Evolutionary conservation across 176 grass and related monocot species (phyloP).

Genomic region (Cenchrus fungigraminus): DNA sequence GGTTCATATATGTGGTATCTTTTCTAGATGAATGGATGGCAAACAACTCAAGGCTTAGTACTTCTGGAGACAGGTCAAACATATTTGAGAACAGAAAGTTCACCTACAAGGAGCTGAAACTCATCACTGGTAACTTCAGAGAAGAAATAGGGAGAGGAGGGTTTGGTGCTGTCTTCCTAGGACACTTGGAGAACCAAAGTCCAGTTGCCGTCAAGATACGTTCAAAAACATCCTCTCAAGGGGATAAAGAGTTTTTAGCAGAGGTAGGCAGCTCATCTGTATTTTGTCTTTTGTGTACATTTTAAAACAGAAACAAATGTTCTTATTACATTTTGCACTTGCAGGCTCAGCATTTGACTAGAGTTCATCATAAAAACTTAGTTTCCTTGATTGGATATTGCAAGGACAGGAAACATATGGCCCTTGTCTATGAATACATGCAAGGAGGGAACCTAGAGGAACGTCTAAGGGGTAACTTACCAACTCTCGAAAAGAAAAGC

Average conservation of each 20-base stretch:
- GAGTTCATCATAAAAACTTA: constrained; percentile 75
- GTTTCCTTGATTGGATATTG: constrained; percentile 79
- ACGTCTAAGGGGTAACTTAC: constrained; percentile 41
- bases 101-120: constrained; percentile 68
- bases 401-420: constrained; percentile 59
- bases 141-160: constrained; percentile 71
- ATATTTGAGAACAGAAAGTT: constrained; percentile 55
- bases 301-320: not conserved
- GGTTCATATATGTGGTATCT: not conserved
- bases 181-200: constrained; percentile 58
- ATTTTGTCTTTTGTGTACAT: constrained; percentile 1
- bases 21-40: constrained; percentile 30
- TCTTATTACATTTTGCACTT: constrained; percentile 2
- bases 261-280: constrained; percentile 53
- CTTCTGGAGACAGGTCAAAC: not conserved
- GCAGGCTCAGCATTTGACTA: constrained; percentile 62
- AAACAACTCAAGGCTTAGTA: constrained; percentile 20
- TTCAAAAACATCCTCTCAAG: constrained; percentile 54
- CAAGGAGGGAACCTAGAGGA: constrained; percentile 45
- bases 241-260: constrained; percentile 60
- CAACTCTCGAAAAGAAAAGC: not conserved
- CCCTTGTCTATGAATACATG: constrained; percentile 69
- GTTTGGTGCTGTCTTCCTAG: constrained; percentile 72
- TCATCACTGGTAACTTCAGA: constrained; percentile 65
- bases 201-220: constrained; percentile 75